These are phyloP conservation scores for Ogataea thermomethanolica DNA, from an alignment of 805 yeast genomes.

Conservation along the genomic window DNA sequence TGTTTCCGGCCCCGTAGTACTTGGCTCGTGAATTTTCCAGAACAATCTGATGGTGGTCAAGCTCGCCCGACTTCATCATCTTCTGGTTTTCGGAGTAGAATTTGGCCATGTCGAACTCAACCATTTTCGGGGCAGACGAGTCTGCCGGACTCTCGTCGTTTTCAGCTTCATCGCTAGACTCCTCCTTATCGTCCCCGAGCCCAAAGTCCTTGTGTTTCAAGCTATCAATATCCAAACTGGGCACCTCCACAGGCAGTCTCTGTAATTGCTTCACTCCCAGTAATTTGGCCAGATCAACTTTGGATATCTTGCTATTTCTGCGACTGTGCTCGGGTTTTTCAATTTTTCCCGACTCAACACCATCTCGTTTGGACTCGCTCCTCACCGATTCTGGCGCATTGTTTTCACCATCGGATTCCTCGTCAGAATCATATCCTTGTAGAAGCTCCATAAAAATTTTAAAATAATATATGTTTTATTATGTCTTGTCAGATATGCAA, in stretches of 20 bases:
- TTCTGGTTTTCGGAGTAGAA: conserved; percentile 36
- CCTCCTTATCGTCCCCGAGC: background rate
- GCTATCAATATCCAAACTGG: background rate
- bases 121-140: conserved; percentile 23
- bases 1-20: conserved; percentile 30
- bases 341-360: conserved; percentile 1
- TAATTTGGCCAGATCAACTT: conserved; percentile 6
- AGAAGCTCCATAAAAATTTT: conserved; percentile 11
- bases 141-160: conserved; percentile 1
- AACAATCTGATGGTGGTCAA: conserved; percentile 25
- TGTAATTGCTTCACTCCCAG: conserved; percentile 4
- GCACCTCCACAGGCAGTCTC: background rate
- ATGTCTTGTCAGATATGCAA: conserved; percentile 29
- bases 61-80: conserved; percentile 32
- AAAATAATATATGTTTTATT: background rate
- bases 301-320: background rate
- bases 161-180: background rate
- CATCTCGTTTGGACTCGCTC: no score
- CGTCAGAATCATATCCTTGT: conserved; percentile 19
- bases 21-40: conserved; percentile 21
- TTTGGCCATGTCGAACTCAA: conserved; percentile 36
- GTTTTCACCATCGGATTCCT: conserved; percentile 3
- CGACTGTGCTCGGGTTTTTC: conserved; percentile 2
- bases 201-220: background rate
- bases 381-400: background rate